Evolutionary conservation across 2,329 filamentous ascomycete genomes (phyloP).

Genomic region (Akanthomyces muscarius): DNA sequence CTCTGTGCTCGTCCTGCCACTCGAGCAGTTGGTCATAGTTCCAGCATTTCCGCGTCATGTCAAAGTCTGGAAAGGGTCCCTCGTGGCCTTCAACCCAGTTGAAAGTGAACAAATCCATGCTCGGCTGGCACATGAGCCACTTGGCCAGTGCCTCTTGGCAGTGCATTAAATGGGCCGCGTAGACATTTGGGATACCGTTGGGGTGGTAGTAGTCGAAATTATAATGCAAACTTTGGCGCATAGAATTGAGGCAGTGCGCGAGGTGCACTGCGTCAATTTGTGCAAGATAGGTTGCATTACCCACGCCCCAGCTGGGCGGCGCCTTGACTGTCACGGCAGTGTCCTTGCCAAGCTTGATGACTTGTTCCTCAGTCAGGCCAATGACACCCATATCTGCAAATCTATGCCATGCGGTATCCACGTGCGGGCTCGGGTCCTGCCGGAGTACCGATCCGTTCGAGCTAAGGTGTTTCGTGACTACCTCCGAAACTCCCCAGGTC

Average conservation of each 20-base stretch:
- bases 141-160: constrained; percentile 8
- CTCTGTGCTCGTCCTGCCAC: constrained; percentile 1
- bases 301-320: constrained; percentile 11
- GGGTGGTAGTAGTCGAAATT: constrained; percentile 1
- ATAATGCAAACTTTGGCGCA: background rate
- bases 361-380: constrained; percentile 7
- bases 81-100: constrained; percentile 4
- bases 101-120: constrained; percentile 9
- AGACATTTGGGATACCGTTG: background rate
- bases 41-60: constrained; percentile 7
- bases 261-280: constrained; percentile 13
- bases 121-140: constrained; percentile 11
- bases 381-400: constrained; percentile 13
- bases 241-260: constrained; percentile 10
- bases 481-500: background rate
- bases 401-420: constrained; percentile 6
- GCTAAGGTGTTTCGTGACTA: background rate
- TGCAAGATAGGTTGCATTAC: constrained; percentile 6
- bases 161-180: background rate
- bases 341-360: constrained; percentile 11
- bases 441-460: constrained; percentile 9
- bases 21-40: background rate
- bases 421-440: constrained; percentile 10
- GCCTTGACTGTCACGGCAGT: constrained; percentile 7
- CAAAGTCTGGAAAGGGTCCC: constrained; percentile 8